Base-by-base conservation (phyloP, 1,139 yeast species). In the Suhomyces chickasaworum region DNA sequence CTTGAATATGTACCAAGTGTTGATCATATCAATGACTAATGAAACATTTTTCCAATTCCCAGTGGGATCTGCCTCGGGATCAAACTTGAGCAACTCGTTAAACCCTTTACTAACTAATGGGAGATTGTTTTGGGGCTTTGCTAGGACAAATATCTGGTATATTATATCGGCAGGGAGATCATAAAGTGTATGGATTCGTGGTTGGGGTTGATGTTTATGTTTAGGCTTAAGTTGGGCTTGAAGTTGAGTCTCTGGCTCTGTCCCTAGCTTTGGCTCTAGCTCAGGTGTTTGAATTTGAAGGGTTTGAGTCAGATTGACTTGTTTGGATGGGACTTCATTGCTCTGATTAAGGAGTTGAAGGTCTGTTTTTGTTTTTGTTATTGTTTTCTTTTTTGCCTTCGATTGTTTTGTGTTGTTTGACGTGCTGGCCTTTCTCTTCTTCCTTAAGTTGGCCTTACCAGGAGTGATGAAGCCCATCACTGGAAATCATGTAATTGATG, bases 161-260 rank as follows among this genome's bases (percentile, higher is more conserved):
- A 73, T 42, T 1, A 74, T 45, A 41, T 73, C 76, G 4, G 51
- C 42, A 1, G 80, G 78, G 15, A 74, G 55, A 16, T 55, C 48
- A 41, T 56, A 58, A 8, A 22, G 25, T 7, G 37, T 10, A 10
- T 10, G 13, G 4, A 25, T 12, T 8, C n/a, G 29, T n/a, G n/a
- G 12, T 25, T 25, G n/a, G n/a, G n/a, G n/a, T n/a, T n/a, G n/a
- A n/a, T n/a, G n/a, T n/a, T n/a, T n/a, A n/a, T n/a, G n/a, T n/a
- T n/a, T n/a, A n/a, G n/a, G n/a, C n/a, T n/a, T n/a, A n/a, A n/a
- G n/a, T n/a, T n/a, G n/a, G n/a, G n/a, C n/a, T n/a, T n/a, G n/a
- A n/a, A n/a, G n/a, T n/a, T n/a, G n/a, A n/a, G n/a, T n/a, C n/a
- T n/a, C n/a, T n/a, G n/a, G n/a, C n/a, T n/a, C n/a, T n/a, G n/a